These are phyloP conservation scores for Saccharata proteae DNA, from an alignment of 2,329 filamentous ascomycete species.

Conservation along the genomic window DNA sequence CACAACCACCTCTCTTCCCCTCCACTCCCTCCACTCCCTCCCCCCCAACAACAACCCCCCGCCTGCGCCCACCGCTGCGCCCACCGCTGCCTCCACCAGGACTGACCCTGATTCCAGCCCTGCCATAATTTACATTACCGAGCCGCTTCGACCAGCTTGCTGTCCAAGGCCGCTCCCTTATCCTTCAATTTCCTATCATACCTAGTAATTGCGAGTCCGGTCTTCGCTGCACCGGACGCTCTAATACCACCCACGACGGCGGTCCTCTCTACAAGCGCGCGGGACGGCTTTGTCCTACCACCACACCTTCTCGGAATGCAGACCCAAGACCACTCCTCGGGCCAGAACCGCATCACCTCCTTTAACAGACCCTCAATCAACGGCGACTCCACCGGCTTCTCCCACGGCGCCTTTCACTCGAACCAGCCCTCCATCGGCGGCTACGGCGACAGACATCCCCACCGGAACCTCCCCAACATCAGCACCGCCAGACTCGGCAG, in stretches of 20 bases:
- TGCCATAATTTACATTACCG: no score
- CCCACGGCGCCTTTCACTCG: slow-evolving; percentile 80
- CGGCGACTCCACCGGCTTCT: slow-evolving; percentile 72
- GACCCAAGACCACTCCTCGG: slow-evolving; percentile 59
- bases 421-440: slow-evolving; percentile 61
- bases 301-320: slow-evolving; percentile 87
- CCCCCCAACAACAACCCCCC: no score
- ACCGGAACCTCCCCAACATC: slow-evolving; percentile 83
- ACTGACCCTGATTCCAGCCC: neutral
- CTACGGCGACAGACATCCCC: slow-evolving; percentile 77
- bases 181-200: slow-evolving; percentile 13
- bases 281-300: slow-evolving; percentile 75
- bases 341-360: slow-evolving; percentile 45
- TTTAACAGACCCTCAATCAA: slow-evolving; percentile 66
- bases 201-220: slow-evolving; percentile 22
- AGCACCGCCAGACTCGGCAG: slow-evolving; percentile 63
- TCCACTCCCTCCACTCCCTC: no score
- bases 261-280: slow-evolving; percentile 61
- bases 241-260: slow-evolving; percentile 64
- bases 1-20: no score
- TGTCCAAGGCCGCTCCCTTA: slow-evolving; percentile 15
- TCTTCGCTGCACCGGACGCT: slow-evolving; percentile 37
- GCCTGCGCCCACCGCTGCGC: no score
- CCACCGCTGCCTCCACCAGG: neutral
- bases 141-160: slow-evolving; percentile 16